Evolutionary conservation across 2,329 filamentous ascomycete species (phyloP), one percentile per base, ranked within the genome.

Genomic region (Cephalotrichum gorgonifer): DNA sequence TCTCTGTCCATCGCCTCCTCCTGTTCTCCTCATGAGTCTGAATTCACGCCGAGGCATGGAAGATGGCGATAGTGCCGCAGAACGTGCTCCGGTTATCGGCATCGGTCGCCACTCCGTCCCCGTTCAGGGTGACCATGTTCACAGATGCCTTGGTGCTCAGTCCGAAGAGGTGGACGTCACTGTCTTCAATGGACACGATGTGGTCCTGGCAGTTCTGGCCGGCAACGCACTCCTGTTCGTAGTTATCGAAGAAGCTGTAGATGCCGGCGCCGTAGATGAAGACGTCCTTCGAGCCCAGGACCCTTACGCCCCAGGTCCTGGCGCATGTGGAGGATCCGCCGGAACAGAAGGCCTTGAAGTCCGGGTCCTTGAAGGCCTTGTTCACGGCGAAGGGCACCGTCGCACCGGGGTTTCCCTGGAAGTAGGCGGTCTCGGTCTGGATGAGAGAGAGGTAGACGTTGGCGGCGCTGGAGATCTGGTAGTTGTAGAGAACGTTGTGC

Each of bases 341-440:
- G 20, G 67, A 70, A 67, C 83, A 86, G 43, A 70, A 69, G 2
- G 68, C 58, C 17, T 59, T 67, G 62, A 93, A 95, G 56, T 81
- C 75, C 0, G 89, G 86, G 61, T 91, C 86, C 43, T 64, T 65
- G 58, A 74, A 86, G 6, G 67, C 66, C 17, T 73, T 54, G 57
- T 83, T 79, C 54, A 71, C 66, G 0, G 69, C 70, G 64, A 85
- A 88, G 35, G 83, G 85, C 9, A 77, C 72, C 9, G 77, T 73
- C 2, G 87, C 78, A 56, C 85, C 76, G 4, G 89, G 88, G 69
- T 91, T 90, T 62, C 85, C 78, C 69, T 95, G 87, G 75, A 85
- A 88, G 72, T 87, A 89, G 28, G 89, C 86, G 5, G 89, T 95
- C 69, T 96, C 91, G 3, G 86, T 87, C 69, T 96, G 90, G 58